phyloP scores from a whole-genome alignment of 1,284 basidiomycete species.

The Psilocybe mexicana region DNA sequence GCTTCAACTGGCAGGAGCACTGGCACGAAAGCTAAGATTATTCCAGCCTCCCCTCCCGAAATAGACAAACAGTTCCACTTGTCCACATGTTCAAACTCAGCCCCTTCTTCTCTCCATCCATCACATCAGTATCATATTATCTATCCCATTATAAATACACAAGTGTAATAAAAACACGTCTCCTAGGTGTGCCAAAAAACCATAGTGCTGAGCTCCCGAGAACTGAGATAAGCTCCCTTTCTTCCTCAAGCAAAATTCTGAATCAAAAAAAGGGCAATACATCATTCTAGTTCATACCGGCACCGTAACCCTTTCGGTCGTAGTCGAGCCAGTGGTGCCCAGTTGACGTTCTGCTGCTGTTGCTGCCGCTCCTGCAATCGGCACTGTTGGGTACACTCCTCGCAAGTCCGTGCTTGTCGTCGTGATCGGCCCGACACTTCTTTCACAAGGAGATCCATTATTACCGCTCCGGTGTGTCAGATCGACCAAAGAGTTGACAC shows the following conservation, averaged over 20 bases:
- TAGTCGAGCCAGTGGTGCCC: not conserved
- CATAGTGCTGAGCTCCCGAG: too few species aligned
- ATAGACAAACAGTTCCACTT: slow-evolving; percentile 10
- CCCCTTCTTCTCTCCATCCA: not conserved
- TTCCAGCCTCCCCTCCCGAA: slow-evolving; percentile 2
- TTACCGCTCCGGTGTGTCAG: not conserved
- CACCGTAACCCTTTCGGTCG: slow-evolving; percentile 10
- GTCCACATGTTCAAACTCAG: slow-evolving; percentile 20
- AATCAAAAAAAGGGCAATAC: too few species aligned
- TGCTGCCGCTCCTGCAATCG: too few species aligned
- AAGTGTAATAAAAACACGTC: slow-evolving; percentile 2
- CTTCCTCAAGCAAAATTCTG: not conserved
- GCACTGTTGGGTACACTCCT: not conserved
- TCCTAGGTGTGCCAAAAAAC: too few species aligned
- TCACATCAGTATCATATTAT: slow-evolving; percentile 3
- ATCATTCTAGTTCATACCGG: slow-evolving; percentile 3
- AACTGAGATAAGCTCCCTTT: too few species aligned
- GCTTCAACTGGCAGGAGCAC: slow-evolving; percentile 16
- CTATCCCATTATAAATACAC: too few species aligned
- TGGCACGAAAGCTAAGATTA: slow-evolving; percentile 10
- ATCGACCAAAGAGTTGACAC: not conserved
- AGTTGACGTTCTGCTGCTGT: too few species aligned
- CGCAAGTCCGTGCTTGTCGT: not conserved
- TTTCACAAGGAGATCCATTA: not conserved
- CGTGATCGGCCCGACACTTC: not conserved